Conservation (phyloP, 805 yeast species). For the Yamadazyma philogaea region DNA sequence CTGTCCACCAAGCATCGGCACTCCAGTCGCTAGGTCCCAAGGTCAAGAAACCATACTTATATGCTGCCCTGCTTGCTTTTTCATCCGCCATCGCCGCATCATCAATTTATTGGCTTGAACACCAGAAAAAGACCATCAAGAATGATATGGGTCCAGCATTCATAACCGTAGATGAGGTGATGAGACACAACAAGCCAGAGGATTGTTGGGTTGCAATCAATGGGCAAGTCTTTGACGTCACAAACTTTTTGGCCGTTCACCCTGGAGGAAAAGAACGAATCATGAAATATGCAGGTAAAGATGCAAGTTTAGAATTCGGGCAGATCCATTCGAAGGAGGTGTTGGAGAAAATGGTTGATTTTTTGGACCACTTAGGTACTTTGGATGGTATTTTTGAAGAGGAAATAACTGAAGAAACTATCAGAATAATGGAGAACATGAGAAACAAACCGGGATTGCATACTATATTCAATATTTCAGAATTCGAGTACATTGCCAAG, state of each 20-base stretch:
- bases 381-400: conserved; percentile 13
- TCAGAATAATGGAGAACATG: conserved; percentile 9
- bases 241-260: conserved; percentile 38
- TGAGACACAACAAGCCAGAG: conserved; percentile 15
- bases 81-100: not conserved
- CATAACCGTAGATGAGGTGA: conserved; percentile 16
- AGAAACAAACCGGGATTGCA: conserved; percentile 8
- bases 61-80: not conserved
- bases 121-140: not conserved
- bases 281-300: conserved; percentile 56
- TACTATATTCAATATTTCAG: conserved; percentile 27
- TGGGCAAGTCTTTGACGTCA: conserved; percentile 33
- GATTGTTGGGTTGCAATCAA: conserved; percentile 33
- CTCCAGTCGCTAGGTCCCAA: not conserved
- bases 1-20: not conserved
- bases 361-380: conserved; percentile 11
- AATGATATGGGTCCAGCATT: conserved; percentile 14
- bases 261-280: conserved; percentile 54
- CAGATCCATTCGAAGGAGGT: conserved; percentile 35
- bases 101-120: conserved; percentile 1
- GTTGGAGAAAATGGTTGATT: conserved; percentile 16
- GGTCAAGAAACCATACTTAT: not conserved
- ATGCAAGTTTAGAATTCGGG: conserved; percentile 43
- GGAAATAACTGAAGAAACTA: conserved; percentile 10
- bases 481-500: conserved; percentile 40